Base-by-base conservation (phyloP, 202 grass and related monocot genomes). In the Thinopyrum obtusiflorum region DNA sequence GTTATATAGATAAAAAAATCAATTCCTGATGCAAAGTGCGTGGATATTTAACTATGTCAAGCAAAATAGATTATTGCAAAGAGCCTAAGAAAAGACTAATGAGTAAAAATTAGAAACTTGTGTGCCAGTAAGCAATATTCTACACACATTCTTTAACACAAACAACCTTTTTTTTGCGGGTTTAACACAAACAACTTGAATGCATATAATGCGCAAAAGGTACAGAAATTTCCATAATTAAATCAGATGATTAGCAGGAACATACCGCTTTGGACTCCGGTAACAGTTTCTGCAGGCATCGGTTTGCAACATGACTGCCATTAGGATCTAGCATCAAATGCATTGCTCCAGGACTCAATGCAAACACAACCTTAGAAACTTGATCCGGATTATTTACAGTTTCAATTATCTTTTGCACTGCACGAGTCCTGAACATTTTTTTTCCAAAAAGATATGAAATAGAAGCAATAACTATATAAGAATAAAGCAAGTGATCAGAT, bases 321-420 rank as follows among this genome's bases (percentile, higher is more conserved):
- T 98, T 91, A 27, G 68, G 46, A 82, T 98, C 88, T 61, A 84
- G 90, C 86, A 98, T 94, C 84, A 98, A 78, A 78, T 65, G 62
- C 31, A 86, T 65, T 28, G 82, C 82, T 62, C 86, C 88, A 61
- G 87, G 88, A 73, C 68, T 85, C 73, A 98, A 82, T 42, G 93
- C 76, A 26, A 77, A 83, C 31, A 91, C 90, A 82, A 94, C 68
- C 84, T 78, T 86, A 9, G 74, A 91, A 87, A 77, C 46, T 84
- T 94, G 85, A 62, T 89, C 80, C 2, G 55, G 59, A 13, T 15
- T 80, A 78, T 68, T 88, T 68, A 91, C 83, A 55, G 80, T 91
- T 64, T 96, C 96, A 65, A 98, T 94, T 80, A 98, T 74, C 88
- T 94, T 98, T 74, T 95, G 96, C 61, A 98, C 90, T 3, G 82